Evolutionary conservation across 2,329 filamentous ascomycete species (phyloP).

Genomic region (Tolypocladium guangdongense): DNA sequence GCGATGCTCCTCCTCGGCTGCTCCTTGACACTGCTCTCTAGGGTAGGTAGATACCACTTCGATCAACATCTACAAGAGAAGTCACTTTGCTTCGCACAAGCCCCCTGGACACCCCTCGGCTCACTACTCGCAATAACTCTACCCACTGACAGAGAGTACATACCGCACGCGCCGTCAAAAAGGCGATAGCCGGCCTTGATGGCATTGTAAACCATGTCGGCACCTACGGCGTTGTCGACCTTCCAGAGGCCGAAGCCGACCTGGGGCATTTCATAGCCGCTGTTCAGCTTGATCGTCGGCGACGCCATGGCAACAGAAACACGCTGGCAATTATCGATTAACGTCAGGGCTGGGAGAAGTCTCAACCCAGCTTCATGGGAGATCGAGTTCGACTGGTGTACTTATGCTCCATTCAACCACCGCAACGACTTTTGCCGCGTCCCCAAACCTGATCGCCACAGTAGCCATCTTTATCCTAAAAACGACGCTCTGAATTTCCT

Average conservation of each 20-base stretch:
- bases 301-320: conserved; percentile 18
- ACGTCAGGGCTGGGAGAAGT: too few species aligned
- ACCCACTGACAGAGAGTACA: background rate
- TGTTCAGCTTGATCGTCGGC: conserved; percentile 49
- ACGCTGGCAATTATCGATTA: background rate
- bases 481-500: background rate
- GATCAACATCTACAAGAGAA: background rate
- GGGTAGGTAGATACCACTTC: background rate
- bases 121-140: background rate
- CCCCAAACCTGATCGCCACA: background rate
- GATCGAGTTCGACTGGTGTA: background rate
- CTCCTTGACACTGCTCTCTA: background rate
- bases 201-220: conserved; percentile 69
- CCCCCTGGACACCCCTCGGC: background rate
- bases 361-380: background rate
- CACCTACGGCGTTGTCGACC: conserved; percentile 60
- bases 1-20: too few species aligned
- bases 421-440: background rate
- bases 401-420: background rate
- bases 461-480: background rate
- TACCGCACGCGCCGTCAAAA: conserved; percentile 41
- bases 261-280: conserved; percentile 59
- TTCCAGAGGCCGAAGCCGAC: conserved; percentile 79
- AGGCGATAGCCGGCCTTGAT: conserved; percentile 53
- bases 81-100: background rate